Evolutionary conservation across 2,329 filamentous ascomycete genomes (phyloP), one percentile per base, ranked within the genome.

Genomic region (Elsinoe perseae): DNA sequence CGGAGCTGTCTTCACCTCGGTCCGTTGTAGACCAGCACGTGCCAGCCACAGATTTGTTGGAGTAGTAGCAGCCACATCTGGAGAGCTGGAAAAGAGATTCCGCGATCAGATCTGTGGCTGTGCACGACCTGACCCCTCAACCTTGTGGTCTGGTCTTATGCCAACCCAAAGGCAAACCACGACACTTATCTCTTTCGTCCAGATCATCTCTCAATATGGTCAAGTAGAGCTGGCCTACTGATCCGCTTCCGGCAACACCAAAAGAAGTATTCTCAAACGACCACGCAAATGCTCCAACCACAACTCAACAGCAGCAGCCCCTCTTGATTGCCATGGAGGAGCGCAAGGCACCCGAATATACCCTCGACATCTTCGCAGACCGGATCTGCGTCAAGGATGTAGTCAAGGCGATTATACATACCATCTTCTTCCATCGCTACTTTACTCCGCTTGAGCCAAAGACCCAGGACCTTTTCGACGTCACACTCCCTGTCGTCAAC

Each of bases 341-440:
- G 70, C 79, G 80, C 69, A 76, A 76, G 64, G 83, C 88, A 58
- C 89, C 89, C 65, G 90, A 96, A 73, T 95, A 95, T 75, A 89
- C 88, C 63, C 82, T 98, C 69, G 91, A 96, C 70, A 85, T 95
- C 68, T 95, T 96, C 70, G 88, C 91, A 58, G 93, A 97, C 73
- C 88, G 89, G 53, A 82, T 83, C 42, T 93, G 87, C 56, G 89
- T 96, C 62, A 89, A 87, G 70, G 92, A 97, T 69, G 86, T 97
- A 56, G 85, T 97, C 61, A 91, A 92, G 83, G 92, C 87, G 61
- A 87, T 96, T 69, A 81, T 97, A 50, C 91, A 96, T 72, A 95
- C 91, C 52, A 96, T 97, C 71, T 98, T 97, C 82, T 97, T 97
- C 80, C 91, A 96, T 76, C 87, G 93, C 67, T 95, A 92, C 81